phyloP scores from a whole-genome alignment of 202 grass and related monocot genomes.

The Setaria italica region DNA sequence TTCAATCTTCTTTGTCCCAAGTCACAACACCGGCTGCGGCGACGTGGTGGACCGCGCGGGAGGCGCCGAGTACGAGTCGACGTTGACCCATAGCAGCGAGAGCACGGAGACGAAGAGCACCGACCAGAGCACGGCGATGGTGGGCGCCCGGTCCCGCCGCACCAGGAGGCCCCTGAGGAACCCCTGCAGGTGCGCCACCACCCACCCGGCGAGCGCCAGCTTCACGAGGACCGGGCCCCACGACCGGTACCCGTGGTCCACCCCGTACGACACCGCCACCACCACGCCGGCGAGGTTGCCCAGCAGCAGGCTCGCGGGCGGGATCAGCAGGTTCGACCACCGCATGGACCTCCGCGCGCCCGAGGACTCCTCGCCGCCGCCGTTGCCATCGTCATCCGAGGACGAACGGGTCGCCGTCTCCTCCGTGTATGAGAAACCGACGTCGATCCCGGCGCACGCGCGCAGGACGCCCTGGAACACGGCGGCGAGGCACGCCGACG shows the following conservation, averaged over 20 bases:
- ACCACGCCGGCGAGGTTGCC: slow-evolving; percentile 54
- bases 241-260: slow-evolving; percentile 50
- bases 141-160: slow-evolving; percentile 43
- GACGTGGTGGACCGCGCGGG: background rate
- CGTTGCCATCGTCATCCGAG: background rate
- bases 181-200: slow-evolving; percentile 57
- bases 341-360: slow-evolving; percentile 1
- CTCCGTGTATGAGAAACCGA: slow-evolving; percentile 33
- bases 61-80: slow-evolving; percentile 40
- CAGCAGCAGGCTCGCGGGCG: slow-evolving; percentile 37
- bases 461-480: slow-evolving; percentile 48
- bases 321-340: slow-evolving; percentile 49
- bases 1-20: background rate
- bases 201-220: slow-evolving; percentile 47
- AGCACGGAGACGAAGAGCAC: slow-evolving; percentile 51
- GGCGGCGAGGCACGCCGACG: slow-evolving; percentile 43
- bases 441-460: slow-evolving; percentile 47
- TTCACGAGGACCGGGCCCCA: slow-evolving; percentile 41
- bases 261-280: slow-evolving; percentile 51
- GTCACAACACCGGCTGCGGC: slow-evolving; percentile 31
- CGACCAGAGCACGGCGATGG: slow-evolving; percentile 54
- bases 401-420: background rate
- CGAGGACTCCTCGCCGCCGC: background rate
- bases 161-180: slow-evolving; percentile 45
- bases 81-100: slow-evolving; percentile 51